Evolutionary conservation across 2,329 filamentous ascomycete species (phyloP), one percentile per base, ranked within the genome.

Genomic region (Ciborinia camelliae): DNA sequence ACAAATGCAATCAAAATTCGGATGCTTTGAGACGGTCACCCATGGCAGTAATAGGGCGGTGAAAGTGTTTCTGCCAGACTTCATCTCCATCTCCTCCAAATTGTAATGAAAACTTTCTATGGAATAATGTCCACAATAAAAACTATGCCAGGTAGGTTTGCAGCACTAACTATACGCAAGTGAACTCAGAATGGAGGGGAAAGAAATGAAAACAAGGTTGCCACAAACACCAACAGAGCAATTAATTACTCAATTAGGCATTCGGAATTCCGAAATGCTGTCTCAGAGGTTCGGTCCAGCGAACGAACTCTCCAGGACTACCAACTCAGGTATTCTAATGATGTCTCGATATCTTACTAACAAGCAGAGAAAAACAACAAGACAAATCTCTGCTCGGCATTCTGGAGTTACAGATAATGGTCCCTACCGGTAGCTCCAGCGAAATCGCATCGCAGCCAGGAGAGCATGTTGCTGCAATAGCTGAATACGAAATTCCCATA

Each of bases 211-310:
- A 9, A 48, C 23, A 10, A 8, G n/a, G 1, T 48, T 10, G 45
- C 45, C 45, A 48, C 5, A 10, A 48, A 23, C 10, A 48, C n/a
- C 45, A 26, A 48, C 2, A 48, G 45, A 48, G 45, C 45, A 48
- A n/a, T 26, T 8, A 48, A 48, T 48, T 48, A 48, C 45, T 48
- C 45, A 48, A 48, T 26, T 26, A 48, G 45, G 45, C 7, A 48
- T 48, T 48, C 45, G 45, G 45, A 48, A 26, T 48, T 48, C 45
- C 45, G n/a, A 48, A 28, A 48, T 48, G 45, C 45, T n/a, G n/a
- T 48, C 43, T 26, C 26, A 48, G 45, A n/a, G 45, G 45, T 5
- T 15, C 45, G 61, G 52, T 48, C 45, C 20, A 48, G 8, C 2
- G 43, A 15, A 47, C n/a, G 12, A 18, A 41, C 39, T 41, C n/a